Conservation (phyloP, 306 rosid species). For the Ammopiptanthus mongolicus region DNA sequence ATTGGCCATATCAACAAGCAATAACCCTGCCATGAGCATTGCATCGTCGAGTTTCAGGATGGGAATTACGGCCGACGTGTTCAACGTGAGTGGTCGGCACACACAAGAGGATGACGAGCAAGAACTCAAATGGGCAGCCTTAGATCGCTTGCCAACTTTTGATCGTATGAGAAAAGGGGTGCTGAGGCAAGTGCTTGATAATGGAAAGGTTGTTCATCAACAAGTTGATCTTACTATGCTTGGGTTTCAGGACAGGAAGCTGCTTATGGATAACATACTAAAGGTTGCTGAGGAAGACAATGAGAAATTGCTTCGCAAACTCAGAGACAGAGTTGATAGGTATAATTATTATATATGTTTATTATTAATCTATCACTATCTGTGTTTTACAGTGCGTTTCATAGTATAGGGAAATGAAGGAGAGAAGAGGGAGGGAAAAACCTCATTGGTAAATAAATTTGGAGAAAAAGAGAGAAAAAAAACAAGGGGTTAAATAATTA, state of each 20-base stretch:
- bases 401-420: too few species aligned
- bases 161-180: conserved; percentile 58
- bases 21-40: neutral
- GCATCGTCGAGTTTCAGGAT: too few species aligned
- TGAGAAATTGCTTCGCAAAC: conserved; percentile 41
- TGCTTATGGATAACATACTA: conserved; percentile 46
- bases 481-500: too few species aligned
- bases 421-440: too few species aligned
- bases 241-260: conserved; percentile 43
- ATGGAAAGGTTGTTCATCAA: conserved; percentile 32
- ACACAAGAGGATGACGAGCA: conserved; percentile 42
- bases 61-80: conserved; percentile 40
- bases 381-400: too few species aligned
- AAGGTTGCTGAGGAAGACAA: conserved; percentile 53
- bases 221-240: conserved; percentile 47
- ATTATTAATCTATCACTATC: too few species aligned
- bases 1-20: conserved; percentile 3
- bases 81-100: conserved; percentile 29
- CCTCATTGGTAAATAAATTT: too few species aligned
- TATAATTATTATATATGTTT: conserved; percentile 15
- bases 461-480: too few species aligned
- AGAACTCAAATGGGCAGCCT: conserved; percentile 65
- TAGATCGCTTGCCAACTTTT: conserved; percentile 57
- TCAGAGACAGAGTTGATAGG: conserved; percentile 52
- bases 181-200: conserved; percentile 29